Base-by-base conservation (phyloP, 148 eudicot species). In the Euryodendron excelsum region DNA sequence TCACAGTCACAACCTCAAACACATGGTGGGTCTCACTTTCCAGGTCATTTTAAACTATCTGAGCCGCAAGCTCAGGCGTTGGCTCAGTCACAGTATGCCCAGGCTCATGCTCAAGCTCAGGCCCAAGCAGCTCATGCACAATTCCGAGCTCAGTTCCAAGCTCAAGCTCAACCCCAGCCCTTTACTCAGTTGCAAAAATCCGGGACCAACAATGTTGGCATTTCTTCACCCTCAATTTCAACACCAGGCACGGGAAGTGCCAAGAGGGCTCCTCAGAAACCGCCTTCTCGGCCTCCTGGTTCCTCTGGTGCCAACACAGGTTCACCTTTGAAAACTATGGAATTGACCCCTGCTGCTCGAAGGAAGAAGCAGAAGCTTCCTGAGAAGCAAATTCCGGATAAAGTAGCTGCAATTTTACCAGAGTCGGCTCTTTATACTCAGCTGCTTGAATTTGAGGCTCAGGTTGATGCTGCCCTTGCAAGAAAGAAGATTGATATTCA, bases 311-410 rank as follows among this genome's bases (percentile, higher is more conserved):
- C 84, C 23, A 89, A 86, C 28, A 72, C 85, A 0, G 89, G 85
- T 41, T 84, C 90, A 1, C 93, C 91, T 4, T 83, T 91, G 77
- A 95, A 91, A 85, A 90, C 91, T 27, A 91, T 91, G 91, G 99
- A 96, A 82, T 66, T 96, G 34, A 83, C 99, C 48, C 99, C 98
- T 21, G 99, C 98, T 70, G 88, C 90, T 86, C 87, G 86, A 77
- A 86, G 91, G 83, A 92, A 82, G 84, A 96, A 93, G 78, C 84
- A 90, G 78, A 93, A 91, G 81, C 78, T 66, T 41, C 76, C 89
- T 30, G 98, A 90, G 81, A 88, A 85, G 78, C 80, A 85, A 61
- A 84, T 96, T 55, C 98, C 97, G 0, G 89, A 86, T 5, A 88
- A 88, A 59, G 88, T 96, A 18, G 92, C 94, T 23, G 89, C 91